Conservation (phyloP, 31 red algal genomes). For the Porphyra umbilicalis region DNA sequence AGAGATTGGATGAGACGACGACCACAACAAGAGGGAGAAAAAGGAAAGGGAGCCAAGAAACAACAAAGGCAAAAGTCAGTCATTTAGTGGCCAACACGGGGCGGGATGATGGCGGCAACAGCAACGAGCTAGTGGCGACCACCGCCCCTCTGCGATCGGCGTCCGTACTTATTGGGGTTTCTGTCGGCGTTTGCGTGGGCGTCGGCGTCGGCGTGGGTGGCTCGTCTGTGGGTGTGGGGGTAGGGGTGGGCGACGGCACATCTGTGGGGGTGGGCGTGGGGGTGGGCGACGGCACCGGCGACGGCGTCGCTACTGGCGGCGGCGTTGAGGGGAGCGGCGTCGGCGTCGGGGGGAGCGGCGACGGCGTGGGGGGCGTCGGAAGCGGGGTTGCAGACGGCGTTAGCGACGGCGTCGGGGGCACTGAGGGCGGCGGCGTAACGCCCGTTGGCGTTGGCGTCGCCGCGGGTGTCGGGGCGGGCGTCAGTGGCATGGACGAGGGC, state of each 20-base stretch:
- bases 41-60: no score
- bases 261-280: not conserved
- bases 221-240: not conserved
- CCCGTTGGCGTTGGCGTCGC: not conserved
- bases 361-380: no score
- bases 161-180: no score
- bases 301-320: not conserved
- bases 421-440: no score
- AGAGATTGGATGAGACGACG: not conserved
- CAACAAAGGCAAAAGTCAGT: no score
- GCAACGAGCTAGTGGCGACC: no score
- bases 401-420: no score
- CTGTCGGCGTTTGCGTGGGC: not conserved
- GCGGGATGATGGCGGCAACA: no score
- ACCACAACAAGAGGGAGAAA: not conserved
- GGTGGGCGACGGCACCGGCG: not conserved
- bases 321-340: not conserved
- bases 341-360: not conserved
- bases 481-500: no score
- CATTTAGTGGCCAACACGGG: no score
- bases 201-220: not conserved
- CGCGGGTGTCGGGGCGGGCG: not conserved
- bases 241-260: not conserved
- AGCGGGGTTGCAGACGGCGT: no score
- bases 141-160: no score